Conservation (phyloP, 805 yeast genomes). For the Saccharomyces paradoxus region DNA sequence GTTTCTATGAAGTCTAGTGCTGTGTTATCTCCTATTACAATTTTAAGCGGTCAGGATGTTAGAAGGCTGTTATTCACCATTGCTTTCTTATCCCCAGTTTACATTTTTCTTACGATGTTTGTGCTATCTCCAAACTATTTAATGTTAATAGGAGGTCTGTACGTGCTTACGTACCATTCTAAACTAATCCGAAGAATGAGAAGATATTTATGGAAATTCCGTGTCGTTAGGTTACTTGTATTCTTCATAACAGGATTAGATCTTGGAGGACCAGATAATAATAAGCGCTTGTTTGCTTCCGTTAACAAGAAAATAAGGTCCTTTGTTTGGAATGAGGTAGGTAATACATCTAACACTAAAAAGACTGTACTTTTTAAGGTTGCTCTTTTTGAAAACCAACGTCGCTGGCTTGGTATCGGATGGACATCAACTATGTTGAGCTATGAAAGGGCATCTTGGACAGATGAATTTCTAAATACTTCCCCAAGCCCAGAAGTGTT, state of each 20-base stretch:
- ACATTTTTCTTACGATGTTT: constrained; percentile 59
- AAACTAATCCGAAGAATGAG: constrained; percentile 72
- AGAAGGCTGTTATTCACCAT: constrained; percentile 77
- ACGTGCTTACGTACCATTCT: constrained; percentile 74
- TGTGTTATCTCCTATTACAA: constrained; percentile 67
- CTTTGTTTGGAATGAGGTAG: constrained; percentile 16
- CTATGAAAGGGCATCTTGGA: constrained; percentile 94
- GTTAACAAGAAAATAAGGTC: constrained; percentile 33
- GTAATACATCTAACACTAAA: constrained; percentile 27
- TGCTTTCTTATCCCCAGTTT: constrained; percentile 75
- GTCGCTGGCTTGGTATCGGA: constrained; percentile 96
- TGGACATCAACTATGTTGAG: constrained; percentile 91
- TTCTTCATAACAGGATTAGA: constrained; percentile 85
- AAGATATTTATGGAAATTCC: constrained; percentile 71
- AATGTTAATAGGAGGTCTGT: constrained; percentile 48
- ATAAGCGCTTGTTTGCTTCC: constrained; percentile 36
- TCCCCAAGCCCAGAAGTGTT: constrained; percentile 69
- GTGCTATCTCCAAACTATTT: constrained; percentile 62
- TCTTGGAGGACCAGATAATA: constrained; percentile 42
- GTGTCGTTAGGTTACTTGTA: constrained; percentile 55
- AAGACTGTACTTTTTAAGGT: constrained; percentile 76
- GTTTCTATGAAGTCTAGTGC: constrained; percentile 70
- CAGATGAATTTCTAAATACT: constrained; percentile 90
- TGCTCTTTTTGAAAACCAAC: constrained; percentile 87
- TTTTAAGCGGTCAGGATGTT: constrained; percentile 67